Evolutionary conservation across 2,329 filamentous ascomycete genomes (phyloP).

Genomic region (Ophiosphaerella korrae): DNA sequence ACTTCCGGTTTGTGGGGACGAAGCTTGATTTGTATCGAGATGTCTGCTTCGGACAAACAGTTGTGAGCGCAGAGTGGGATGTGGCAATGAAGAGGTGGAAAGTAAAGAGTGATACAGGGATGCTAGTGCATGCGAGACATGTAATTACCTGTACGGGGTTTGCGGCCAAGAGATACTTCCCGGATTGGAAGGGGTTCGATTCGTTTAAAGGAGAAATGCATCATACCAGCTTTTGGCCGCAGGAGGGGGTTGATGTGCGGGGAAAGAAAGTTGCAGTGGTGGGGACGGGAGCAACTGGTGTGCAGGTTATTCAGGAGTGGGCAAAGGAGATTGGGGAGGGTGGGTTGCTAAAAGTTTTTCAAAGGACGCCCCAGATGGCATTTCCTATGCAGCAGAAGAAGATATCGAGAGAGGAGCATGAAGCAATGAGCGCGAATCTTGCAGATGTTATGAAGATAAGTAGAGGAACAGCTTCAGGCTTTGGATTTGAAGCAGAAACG

Average conservation of each 20-base stretch:
- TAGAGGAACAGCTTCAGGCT: constrained; percentile 3
- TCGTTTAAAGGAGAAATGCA: constrained; percentile 62
- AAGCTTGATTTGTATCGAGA: constrained; percentile 59
- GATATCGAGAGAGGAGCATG: constrained; percentile 10
- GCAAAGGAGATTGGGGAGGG: constrained; percentile 54
- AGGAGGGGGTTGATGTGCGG: constrained; percentile 56
- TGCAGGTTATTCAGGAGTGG: constrained; percentile 65
- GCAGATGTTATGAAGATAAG: constrained; percentile 41
- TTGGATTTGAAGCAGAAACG: constrained; percentile 45
- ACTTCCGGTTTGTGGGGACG: constrained; percentile 63
- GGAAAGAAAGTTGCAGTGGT: constrained; percentile 64
- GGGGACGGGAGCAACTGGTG: constrained; percentile 65
- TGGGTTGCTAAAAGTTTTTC: constrained; percentile 60
- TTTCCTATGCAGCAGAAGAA: constrained; percentile 8
- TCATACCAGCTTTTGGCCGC: constrained; percentile 64
- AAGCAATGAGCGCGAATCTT: constrained; percentile 4
- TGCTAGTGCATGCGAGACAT: constrained; percentile 53
- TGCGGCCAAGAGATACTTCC: constrained; percentile 61
- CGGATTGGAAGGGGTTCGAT: constrained; percentile 60
- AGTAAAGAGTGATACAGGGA: constrained; percentile 54
- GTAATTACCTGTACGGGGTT: constrained; percentile 59
- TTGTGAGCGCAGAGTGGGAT: constrained; percentile 53
- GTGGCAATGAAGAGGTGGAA: constrained; percentile 52
- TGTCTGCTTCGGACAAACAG: constrained; percentile 10
- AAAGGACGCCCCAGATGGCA: constrained; percentile 59